These are phyloP conservation scores for Ceratocystis diversiconidia DNA, from an alignment of 2,329 filamentous ascomycete species.

Conservation along the genomic window DNA sequence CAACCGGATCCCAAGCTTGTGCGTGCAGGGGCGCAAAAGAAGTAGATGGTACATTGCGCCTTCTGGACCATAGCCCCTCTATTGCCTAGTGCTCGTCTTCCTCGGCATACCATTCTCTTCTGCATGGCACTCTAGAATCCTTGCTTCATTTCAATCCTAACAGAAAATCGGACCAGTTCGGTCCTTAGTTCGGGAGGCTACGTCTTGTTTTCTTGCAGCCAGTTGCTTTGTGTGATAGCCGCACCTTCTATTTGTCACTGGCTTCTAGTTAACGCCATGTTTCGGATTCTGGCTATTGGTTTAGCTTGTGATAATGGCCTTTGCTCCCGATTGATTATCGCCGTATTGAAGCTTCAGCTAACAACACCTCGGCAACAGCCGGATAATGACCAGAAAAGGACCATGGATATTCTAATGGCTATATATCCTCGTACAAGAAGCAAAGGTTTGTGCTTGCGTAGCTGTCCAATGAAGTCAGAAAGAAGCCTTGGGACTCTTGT, in stretches of 20 bases:
- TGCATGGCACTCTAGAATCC: neutral
- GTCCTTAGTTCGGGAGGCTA: neutral
- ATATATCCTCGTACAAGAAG: neutral
- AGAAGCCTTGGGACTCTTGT: neutral
- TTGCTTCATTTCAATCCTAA: neutral
- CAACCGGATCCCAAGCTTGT: constrained; percentile 2
- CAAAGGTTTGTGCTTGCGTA: neutral
- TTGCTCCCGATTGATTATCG: neutral
- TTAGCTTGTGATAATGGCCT: neutral
- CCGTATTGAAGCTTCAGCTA: neutral
- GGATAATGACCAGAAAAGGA: neutral
- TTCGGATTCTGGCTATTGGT: neutral
- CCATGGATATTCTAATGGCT: neutral
- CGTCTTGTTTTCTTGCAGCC: neutral
- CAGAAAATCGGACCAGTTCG: neutral
- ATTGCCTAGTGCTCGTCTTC: neutral
- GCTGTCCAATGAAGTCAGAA: neutral
- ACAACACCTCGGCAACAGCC: neutral
- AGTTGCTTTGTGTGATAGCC: neutral
- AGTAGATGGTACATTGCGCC: neutral
- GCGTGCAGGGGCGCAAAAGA: neutral
- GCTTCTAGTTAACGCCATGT: neutral
- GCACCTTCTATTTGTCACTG: neutral
- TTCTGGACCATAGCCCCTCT: neutral
- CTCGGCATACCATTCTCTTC: neutral